Evolutionary conservation across 805 yeast genomes (phyloP), one percentile per base, ranked within the genome.

Genomic region (Metschnikowia bowlesiae): DNA sequence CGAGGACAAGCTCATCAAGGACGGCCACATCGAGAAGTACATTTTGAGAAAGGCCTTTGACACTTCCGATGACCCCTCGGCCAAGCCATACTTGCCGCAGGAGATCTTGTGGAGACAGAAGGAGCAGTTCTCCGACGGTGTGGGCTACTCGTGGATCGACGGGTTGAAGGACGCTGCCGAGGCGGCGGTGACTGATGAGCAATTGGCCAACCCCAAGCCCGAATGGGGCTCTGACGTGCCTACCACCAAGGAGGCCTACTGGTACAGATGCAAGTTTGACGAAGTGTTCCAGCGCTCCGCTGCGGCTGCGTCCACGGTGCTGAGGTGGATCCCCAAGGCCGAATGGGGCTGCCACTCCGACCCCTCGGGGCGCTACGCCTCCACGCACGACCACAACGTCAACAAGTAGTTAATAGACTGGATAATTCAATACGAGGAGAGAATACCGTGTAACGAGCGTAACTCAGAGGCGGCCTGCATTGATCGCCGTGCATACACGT

Each of bases 291-390:
- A 64, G 46, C 87, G 91, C 54, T 84, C 85, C 62, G 79, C 83
- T 71, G 94, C 97, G 58, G 99, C 96, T 57, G 97, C 96, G 52
- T 75, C 83, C 38, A 94, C 99, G 16, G 99, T 94, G 53, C 90
- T 89, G 97, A 87, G 99, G 81, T 94, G 99, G 99, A 75, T 94
- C 73, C 99, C 99, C 69, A 94, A 94, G 81, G 98, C 98, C 56
- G 99, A 94, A 72, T 94, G 99, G 99, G 99, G 99, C 60, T 94
- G 99, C 76, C 90, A 91, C 65, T 96, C 85, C 63, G 99, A 94
- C 73, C 99, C 99, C 48, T 87, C 96, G 50, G 99, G 99, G 59
- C 88, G 99, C 77, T 92, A 78, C 67, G 97, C 96, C 60, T 82
- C 87, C 76, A 83, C 87, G 62, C 99, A 94, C 71, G 91, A 87